A percentile compares a stretch with the other conserved stretches of the same genome.
These are phyloP conservation scores for Fraxinus americana DNA, from an alignment of 257 asterid genomes.

Conservation along the genomic window DNA sequence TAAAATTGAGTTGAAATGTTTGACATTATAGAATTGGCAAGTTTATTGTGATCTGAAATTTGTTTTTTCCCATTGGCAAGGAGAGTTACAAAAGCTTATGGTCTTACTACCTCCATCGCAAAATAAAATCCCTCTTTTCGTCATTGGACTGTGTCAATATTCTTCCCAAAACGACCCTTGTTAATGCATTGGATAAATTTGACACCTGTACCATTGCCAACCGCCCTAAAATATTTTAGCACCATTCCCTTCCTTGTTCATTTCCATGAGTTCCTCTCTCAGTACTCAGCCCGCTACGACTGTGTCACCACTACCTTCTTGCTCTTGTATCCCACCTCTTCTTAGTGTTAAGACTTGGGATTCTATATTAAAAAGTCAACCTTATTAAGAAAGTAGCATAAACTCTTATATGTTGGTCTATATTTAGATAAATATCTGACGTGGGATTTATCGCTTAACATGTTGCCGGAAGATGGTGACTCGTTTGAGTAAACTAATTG, in stretches of 20 bases:
- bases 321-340: background rate
- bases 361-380: too few relatives aligned
- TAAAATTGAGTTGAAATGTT: slow-evolving; percentile 17
- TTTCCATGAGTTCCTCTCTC: background rate
- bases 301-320: background rate
- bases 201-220: background rate
- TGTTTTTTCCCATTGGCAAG: background rate
- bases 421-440: too few relatives aligned
- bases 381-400: too few relatives aligned
- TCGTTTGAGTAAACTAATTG: too few relatives aligned
- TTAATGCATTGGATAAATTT: background rate
- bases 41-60: background rate
- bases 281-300: background rate
- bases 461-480: too few relatives aligned
- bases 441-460: too few relatives aligned
- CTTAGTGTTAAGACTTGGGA: background rate
- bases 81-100: background rate
- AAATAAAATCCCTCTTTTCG: background rate
- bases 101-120: background rate
- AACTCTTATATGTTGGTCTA: too few relatives aligned
- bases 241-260: background rate
- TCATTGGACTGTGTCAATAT: background rate
- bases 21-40: background rate
- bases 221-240: background rate
- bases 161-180: slow-evolving; percentile 12